Conservation (phyloP, 2,329 filamentous ascomycete genomes). For the Aspergillus ustus region DNA sequence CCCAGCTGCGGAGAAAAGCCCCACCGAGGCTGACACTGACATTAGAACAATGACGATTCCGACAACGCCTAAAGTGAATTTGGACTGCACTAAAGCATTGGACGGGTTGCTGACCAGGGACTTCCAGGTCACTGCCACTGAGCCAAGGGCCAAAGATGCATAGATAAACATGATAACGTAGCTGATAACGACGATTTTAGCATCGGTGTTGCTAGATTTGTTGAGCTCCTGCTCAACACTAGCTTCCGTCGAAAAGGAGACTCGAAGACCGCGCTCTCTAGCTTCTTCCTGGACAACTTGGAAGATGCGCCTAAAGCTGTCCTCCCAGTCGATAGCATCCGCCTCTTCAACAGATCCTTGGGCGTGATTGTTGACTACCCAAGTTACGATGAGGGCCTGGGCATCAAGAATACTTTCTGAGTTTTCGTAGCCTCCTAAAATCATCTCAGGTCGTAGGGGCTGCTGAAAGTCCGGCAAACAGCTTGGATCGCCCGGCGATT, state of each 20-base stretch:
- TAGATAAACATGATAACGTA: slow-evolving; percentile 99
- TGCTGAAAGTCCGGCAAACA: slow-evolving; percentile 90
- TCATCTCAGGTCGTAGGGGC: slow-evolving; percentile 81
- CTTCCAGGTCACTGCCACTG: slow-evolving; percentile 76
- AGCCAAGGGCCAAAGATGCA: slow-evolving; percentile 88
- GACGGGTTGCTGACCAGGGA: slow-evolving; percentile 82
- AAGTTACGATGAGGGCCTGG: slow-evolving; percentile 82
- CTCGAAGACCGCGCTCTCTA: slow-evolving; percentile 72
- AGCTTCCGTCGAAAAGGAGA: slow-evolving; percentile 95
- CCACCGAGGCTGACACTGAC: slow-evolving; percentile 95
- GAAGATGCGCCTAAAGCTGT: slow-evolving; percentile 73
- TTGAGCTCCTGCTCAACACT: slow-evolving; percentile 95
- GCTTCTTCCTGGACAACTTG: slow-evolving; percentile 83
- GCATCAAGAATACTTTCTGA: slow-evolving; percentile 70
- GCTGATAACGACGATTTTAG: slow-evolving; percentile 93
- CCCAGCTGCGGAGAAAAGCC: slow-evolving; percentile 87
- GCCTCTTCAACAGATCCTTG: slow-evolving; percentile 73
- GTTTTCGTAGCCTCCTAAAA: slow-evolving; percentile 79
- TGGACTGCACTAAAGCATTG: slow-evolving; percentile 88
- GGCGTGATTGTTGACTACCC: slow-evolving; percentile 87
- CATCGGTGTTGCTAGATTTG: slow-evolving; percentile 97
- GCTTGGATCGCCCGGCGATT: slow-evolving; percentile 70
- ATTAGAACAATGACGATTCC: slow-evolving; percentile 96
- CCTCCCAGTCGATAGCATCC: slow-evolving; percentile 87
- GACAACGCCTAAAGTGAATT: slow-evolving; percentile 92